Evolutionary conservation across 2,329 filamentous ascomycete species (phyloP).

Genomic region (Metarhizium brunneum): DNA sequence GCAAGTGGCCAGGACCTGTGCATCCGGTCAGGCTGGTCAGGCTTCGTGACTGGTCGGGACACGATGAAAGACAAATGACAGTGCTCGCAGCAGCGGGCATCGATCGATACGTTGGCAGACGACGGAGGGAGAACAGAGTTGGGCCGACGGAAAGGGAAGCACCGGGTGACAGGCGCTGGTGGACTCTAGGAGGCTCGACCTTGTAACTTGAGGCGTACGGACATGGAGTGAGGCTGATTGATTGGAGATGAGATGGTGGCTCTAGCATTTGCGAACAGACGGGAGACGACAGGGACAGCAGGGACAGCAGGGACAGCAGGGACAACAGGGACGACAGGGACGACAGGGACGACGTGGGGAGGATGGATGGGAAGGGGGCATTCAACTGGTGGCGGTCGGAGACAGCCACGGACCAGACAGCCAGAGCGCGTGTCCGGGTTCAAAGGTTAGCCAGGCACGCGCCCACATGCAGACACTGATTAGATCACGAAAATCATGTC

Average conservation of each 20-base stretch:
- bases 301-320: too few relatives aligned
- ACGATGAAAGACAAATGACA: constrained; percentile 22
- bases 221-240: background rate
- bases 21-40: constrained; percentile 33
- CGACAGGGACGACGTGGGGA: background rate
- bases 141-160: background rate
- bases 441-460: background rate
- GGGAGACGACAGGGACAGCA: background rate
- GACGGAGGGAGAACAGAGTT: constrained; percentile 1
- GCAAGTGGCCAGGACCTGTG: constrained; percentile 30
- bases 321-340: too few relatives aligned
- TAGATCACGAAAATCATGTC: too few relatives aligned
- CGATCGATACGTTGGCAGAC: constrained; percentile 37
- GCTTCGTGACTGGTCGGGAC: constrained; percentile 31
- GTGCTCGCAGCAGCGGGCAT: constrained; percentile 34
- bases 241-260: background rate
- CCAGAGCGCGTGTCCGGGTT: background rate
- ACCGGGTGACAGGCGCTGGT: background rate
- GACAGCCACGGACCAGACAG: too few relatives aligned
- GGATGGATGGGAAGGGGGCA: background rate
- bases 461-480: too few relatives aligned
- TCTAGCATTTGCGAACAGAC: background rate
- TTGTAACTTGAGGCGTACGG: too few relatives aligned
- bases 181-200: too few relatives aligned
- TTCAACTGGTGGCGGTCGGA: too few relatives aligned